These are phyloP conservation scores for Aspergillus aculeatinus DNA, from an alignment of 2,329 filamentous ascomycete genomes.

Conservation along the genomic window DNA sequence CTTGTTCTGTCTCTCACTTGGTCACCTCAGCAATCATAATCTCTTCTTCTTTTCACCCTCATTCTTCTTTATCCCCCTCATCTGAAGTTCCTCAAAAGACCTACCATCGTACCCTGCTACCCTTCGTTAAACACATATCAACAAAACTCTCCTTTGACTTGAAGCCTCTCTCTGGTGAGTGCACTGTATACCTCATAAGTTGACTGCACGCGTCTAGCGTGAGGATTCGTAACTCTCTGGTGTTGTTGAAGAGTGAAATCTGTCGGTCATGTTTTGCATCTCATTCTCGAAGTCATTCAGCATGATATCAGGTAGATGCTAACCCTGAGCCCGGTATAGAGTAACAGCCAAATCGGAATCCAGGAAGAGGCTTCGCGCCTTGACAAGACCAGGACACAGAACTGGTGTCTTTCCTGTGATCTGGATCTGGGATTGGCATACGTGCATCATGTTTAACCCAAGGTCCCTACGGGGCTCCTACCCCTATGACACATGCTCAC, in stretches of 20 bases:
- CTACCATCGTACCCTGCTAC: not conserved
- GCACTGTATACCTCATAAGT: not conserved
- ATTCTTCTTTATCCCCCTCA: not conserved
- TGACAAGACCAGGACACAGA: not conserved
- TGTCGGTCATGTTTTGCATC: not conserved
- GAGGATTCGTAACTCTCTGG: not conserved
- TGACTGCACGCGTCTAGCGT: not conserved
- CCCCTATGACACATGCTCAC: not conserved
- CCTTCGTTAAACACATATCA: not conserved
- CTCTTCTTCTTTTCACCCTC: not conserved
- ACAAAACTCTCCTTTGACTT: not conserved
- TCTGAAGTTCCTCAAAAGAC: not conserved
- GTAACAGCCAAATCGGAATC: not conserved
- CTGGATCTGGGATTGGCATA: not conserved
- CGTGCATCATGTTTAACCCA: too few relatives aligned
- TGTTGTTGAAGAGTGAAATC: not conserved
- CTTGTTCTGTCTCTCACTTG: not conserved
- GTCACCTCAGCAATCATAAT: not conserved
- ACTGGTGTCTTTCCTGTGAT: not conserved
- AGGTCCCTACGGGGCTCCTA: not conserved
- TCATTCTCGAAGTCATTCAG: not conserved
- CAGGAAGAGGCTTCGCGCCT: not conserved
- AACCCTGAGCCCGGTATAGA: not conserved
- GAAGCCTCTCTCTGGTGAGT: not conserved
- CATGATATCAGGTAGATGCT: not conserved